Evolutionary conservation across 331 rosid species (phyloP).

Genomic region (Arachis monticola): DNA sequence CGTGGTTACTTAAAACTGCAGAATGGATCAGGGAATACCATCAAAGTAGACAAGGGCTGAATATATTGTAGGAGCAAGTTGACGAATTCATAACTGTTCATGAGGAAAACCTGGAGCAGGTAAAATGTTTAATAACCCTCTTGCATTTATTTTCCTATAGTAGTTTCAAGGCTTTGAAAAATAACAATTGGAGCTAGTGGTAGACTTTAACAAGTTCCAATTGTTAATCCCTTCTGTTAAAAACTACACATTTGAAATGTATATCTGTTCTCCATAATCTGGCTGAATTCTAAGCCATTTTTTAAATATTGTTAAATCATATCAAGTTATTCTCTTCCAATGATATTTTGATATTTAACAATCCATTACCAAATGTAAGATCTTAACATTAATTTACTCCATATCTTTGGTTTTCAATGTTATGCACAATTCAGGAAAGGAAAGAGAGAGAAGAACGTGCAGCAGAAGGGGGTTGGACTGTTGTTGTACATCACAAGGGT

Average conservation of each 20-base stretch:
- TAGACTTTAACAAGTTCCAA: not conserved
- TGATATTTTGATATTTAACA: not conserved
- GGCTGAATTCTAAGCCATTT: not conserved
- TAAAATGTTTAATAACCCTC: slow-evolving; percentile 25
- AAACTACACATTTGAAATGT: not conserved
- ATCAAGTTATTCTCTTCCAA: not conserved
- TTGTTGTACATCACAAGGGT: slow-evolving; percentile 76
- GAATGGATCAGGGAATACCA: slow-evolving; percentile 74
- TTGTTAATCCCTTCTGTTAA: not conserved
- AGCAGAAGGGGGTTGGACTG: slow-evolving; percentile 77
- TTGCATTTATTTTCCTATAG: not conserved
- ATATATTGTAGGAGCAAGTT: slow-evolving; percentile 61
- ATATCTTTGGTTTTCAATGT: slow-evolving; percentile 2
- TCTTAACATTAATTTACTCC: slow-evolving; percentile 3
- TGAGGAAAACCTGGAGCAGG: slow-evolving; percentile 75
- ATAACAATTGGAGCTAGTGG: not conserved
- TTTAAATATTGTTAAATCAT: not conserved
- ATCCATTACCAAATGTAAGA: not conserved
- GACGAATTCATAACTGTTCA: slow-evolving; percentile 68
- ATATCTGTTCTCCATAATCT: not conserved
- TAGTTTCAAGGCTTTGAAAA: not conserved
- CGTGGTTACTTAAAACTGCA: slow-evolving; percentile 38
- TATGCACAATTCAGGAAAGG: slow-evolving; percentile 54
- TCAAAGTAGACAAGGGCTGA: slow-evolving; percentile 64
- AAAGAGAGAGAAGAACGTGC: slow-evolving; percentile 60